These are phyloP conservation scores for Kingdonia uniflora DNA, from an alignment of 164 flowering plant genomes.

Conservation along the genomic window DNA sequence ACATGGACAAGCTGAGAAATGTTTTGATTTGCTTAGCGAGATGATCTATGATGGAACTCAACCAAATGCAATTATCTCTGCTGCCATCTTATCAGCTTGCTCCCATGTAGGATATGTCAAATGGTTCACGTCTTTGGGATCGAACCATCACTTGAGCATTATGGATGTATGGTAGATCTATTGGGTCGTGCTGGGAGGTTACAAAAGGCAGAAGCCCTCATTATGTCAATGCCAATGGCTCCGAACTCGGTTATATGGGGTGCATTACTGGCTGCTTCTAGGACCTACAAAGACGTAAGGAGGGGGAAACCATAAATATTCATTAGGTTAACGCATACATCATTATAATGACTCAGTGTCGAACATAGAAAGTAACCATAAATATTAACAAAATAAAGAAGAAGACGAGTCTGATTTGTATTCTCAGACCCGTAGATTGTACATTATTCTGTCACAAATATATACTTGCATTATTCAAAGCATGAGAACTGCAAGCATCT, in stretches of 20 bases:
- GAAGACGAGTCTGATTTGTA: no score
- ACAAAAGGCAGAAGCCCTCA: constrained; percentile 25
- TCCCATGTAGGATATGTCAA: constrained; percentile 25
- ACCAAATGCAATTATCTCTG: constrained; percentile 30
- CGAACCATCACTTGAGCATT: constrained; percentile 27
- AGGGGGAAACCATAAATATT: no score
- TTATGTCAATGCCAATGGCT: constrained; percentile 19
- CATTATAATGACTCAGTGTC: no score
- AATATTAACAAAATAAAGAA: no score
- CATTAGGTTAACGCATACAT: no score
- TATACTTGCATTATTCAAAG: no score
- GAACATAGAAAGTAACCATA: no score
- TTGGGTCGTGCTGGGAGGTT: constrained; percentile 33
- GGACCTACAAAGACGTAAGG: constrained; percentile 18
- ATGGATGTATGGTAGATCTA: constrained; percentile 42
- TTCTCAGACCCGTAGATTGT: no score
- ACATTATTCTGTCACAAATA: no score
- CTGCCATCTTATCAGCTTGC: constrained; percentile 33
- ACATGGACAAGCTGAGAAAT: constrained; percentile 24
- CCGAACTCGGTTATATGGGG: constrained; percentile 39
- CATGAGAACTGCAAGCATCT: no score
- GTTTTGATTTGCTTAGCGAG: constrained; percentile 19
- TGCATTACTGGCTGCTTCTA: constrained; percentile 25
- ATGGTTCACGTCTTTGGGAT: constrained; percentile 21
- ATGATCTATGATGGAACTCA: constrained; percentile 20